Evolutionary conservation across 139 green algal species (phyloP), one percentile per base, ranked within the genome.

Genomic region (Ettlia oleoabundans): DNA sequence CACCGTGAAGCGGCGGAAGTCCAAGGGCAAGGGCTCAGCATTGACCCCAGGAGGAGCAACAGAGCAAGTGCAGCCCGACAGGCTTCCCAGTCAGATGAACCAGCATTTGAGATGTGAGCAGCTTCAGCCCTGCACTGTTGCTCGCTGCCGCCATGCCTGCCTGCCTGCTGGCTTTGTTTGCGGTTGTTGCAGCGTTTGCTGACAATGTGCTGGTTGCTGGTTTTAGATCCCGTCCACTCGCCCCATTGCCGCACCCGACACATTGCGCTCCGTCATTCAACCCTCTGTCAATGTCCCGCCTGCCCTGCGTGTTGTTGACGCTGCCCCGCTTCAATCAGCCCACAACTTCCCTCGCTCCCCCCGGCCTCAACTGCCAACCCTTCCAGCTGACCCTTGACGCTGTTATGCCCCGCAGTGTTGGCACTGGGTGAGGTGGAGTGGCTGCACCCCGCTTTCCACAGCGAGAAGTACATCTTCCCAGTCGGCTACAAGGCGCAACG

Each of bases 381-480:
- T n/a, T n/a, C n/a, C n/a, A n/a, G n/a, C n/a, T n/a, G n/a, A n/a
- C n/a, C n/a, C n/a, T n/a, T n/a, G n/a, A 15, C 2, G 28, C 22
- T 67, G 51, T 33, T 52, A 22, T 41, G 47, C 47, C 51, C 4
- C 67, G 86, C 86, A 90, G 75, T 96, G 71, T 32, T 89, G 75
- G 62, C 33, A 2, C 87, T 96, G 47, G 93, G 93, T 0, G 42
- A 82, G 35, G 86, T 96, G 53, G 88, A 95, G 66, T 94, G 78
- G 76, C 51, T 94, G 33, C 86, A 92, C 81, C 90, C 90, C 26
- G 64, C 21, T 9, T 96, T 94, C 84, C 93, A 96, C 78, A 83
- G 72, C 24, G 89, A 92, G 61, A 88, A 90, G 82, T 78, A 86
- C 83, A 91, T 96, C 63, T 96, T 82, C 63, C 93, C 92, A 4